Conservation (phyloP, 441 rosid species). For the Syzygium syzygioides region DNA sequence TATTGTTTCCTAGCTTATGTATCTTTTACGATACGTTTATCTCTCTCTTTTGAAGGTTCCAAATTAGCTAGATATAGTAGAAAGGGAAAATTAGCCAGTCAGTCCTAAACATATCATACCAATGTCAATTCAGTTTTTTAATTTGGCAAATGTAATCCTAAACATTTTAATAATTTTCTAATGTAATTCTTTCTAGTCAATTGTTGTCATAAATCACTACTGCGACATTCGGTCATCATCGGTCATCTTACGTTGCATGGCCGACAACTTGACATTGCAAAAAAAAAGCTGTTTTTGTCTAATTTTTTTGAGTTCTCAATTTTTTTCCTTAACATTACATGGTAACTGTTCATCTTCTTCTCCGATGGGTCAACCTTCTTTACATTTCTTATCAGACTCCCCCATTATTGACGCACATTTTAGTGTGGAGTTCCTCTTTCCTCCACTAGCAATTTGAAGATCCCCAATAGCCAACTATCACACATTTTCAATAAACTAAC, state of each 20-base stretch:
- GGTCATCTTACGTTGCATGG: not conserved
- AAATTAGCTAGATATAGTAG: not conserved
- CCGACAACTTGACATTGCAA: not conserved
- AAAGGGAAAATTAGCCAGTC: not conserved
- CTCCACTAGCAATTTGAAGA: not conserved
- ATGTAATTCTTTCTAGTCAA: not conserved
- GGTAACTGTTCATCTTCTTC: not conserved
- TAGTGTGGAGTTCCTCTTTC: too few species aligned
- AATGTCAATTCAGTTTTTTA: not conserved
- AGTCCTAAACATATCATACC: not conserved
- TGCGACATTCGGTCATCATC: not conserved
- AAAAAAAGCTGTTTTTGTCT: not conserved
- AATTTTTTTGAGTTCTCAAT: not conserved
- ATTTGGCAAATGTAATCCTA: not conserved
- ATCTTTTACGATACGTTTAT: not conserved
- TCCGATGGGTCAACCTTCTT: not conserved
- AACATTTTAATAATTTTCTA: not conserved
- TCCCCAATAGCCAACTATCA: not conserved
- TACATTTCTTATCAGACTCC: not conserved
- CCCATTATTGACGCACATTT: not conserved
- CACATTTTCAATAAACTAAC: not conserved
- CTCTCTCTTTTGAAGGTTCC: not conserved
- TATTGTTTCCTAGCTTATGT: not conserved
- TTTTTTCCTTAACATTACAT: not conserved
- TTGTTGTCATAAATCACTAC: accelerated